Evolutionary conservation across 2,329 filamentous ascomycete genomes (phyloP).

Genomic region (Pyrenophora teres): DNA sequence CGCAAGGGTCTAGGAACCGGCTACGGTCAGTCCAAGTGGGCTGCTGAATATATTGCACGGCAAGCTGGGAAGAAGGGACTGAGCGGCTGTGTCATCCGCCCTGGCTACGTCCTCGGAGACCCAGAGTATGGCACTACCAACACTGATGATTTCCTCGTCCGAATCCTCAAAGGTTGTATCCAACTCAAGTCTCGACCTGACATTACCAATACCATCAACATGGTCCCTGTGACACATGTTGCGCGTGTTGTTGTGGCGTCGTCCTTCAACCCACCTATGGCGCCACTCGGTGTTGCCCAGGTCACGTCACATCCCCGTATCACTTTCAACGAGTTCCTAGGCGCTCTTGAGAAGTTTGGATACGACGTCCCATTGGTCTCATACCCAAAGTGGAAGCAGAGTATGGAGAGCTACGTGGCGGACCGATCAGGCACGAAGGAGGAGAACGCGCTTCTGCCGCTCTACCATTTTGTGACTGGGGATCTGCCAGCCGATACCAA

Average conservation of each 20-base stretch:
- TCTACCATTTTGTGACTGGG: constrained; percentile 73
- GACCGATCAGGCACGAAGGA: constrained; percentile 61
- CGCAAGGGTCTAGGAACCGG: constrained; percentile 78
- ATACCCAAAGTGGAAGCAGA: constrained; percentile 71
- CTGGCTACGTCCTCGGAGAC: constrained; percentile 84
- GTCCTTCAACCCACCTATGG: constrained; percentile 65
- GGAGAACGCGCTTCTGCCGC: constrained; percentile 70
- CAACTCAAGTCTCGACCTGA: constrained; percentile 75
- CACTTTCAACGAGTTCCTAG: constrained; percentile 77
- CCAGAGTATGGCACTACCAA: constrained; percentile 69
- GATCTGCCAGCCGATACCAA: constrained; percentile 72
- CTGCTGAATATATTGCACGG: constrained; percentile 70
- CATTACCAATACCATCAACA: constrained; percentile 87
- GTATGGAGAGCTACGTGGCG: constrained; percentile 70
- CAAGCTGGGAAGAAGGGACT: constrained; percentile 81
- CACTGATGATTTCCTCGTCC: constrained; percentile 88
- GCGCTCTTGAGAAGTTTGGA: constrained; percentile 71
- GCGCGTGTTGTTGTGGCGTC: constrained; percentile 77
- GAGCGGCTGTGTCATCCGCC: constrained; percentile 73
- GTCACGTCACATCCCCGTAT: constrained; percentile 80
- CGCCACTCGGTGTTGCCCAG: constrained; percentile 68
- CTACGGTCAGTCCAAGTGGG: constrained; percentile 93
- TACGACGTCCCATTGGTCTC: constrained; percentile 69
- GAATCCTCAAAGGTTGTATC: constrained; percentile 84
- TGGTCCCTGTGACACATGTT: constrained; percentile 85